phyloP scores from a whole-genome alignment of 768 basidiomycete species.

The Hydnum rufescens region DNA sequence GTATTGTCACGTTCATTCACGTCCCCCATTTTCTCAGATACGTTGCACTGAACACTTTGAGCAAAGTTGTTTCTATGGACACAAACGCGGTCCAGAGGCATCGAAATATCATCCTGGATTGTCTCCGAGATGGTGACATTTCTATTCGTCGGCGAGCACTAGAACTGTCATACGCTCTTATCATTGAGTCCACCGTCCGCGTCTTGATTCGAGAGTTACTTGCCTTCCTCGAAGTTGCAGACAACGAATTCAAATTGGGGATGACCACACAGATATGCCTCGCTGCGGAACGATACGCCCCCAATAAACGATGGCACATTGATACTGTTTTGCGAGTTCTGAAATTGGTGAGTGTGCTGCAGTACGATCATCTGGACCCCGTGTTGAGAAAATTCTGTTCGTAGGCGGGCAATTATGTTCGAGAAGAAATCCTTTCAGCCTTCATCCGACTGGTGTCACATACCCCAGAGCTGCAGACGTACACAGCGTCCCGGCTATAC shows the following conservation, averaged over 20 bases:
- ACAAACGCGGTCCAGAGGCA: constrained; percentile 97
- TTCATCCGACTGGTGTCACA: constrained; percentile 94
- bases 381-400: neutral
- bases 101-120: constrained; percentile 96
- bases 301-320: constrained; percentile 98
- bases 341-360: constrained; percentile 45
- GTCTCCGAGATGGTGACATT: constrained; percentile 95
- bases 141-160: constrained; percentile 93
- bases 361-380: neutral
- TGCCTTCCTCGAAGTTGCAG: constrained; percentile 93
- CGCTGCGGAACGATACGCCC: constrained; percentile 90
- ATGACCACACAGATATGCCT: constrained; percentile 96
- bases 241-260: constrained; percentile 95
- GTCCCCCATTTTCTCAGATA: constrained; percentile 36
- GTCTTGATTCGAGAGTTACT: constrained; percentile 81
- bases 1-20: neutral
- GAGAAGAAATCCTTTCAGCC: constrained; percentile 85
- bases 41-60: constrained; percentile 92
- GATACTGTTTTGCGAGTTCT: constrained; percentile 87
- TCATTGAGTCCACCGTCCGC: constrained; percentile 87
- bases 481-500: constrained; percentile 84
- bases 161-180: constrained; percentile 90
- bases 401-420: constrained; percentile 93
- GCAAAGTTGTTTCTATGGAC: constrained; percentile 95
- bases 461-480: constrained; percentile 89